Conservation (phyloP, 805 yeast genomes). For the Ogataea zsoltii region DNA sequence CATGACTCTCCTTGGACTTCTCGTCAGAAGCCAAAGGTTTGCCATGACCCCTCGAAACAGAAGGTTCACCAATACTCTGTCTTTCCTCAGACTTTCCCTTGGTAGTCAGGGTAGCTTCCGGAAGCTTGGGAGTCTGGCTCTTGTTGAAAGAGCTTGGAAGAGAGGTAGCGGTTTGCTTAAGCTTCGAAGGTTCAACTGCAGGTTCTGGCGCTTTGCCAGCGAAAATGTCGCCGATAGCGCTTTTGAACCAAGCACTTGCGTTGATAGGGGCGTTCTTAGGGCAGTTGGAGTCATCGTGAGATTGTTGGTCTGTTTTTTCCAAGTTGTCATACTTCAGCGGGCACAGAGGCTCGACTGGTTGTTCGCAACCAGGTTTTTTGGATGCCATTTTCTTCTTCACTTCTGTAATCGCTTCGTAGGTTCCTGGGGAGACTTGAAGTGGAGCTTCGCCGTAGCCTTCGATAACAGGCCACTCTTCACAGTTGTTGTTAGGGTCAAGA, state of each 20-base stretch:
- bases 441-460: conserved; percentile 5
- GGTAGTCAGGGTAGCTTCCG: conserved; percentile 1
- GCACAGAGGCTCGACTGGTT: conserved; percentile 1
- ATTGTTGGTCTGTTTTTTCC: not conserved
- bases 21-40: conserved; percentile 1
- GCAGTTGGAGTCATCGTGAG: not conserved
- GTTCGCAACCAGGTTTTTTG: not conserved
- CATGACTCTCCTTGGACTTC: not conserved
- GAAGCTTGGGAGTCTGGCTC: not conserved
- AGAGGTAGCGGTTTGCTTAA: too few relatives aligned
- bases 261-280: not conserved
- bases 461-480: conserved; percentile 7
- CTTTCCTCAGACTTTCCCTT: not conserved
- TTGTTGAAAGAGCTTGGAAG: not conserved
- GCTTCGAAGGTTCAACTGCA: too few relatives aligned
- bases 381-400: conserved; percentile 6
- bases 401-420: conserved; percentile 6
- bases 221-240: conserved; percentile 1
- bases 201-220: not conserved
- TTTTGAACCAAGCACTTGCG: not conserved
- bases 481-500: not conserved
- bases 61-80: not conserved
- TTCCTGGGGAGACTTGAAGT: conserved; percentile 10
- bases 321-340: conserved; percentile 8
- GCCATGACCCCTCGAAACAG: not conserved